Evolutionary conservation across 2,329 filamentous ascomycete species (phyloP).

Genomic region (Raffaelea ambrosiae): DNA sequence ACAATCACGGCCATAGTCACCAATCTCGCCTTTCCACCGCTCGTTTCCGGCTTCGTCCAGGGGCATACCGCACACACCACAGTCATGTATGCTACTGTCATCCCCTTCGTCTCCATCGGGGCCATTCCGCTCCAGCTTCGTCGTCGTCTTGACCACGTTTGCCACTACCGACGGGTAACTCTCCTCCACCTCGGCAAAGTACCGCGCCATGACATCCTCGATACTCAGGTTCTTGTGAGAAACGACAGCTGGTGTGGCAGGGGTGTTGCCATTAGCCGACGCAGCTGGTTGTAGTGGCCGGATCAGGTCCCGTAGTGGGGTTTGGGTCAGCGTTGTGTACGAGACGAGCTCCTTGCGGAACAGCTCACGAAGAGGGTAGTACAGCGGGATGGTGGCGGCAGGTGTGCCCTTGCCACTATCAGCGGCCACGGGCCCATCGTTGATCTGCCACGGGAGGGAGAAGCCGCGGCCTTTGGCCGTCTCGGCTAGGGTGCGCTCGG

Average conservation of each 20-base stretch:
- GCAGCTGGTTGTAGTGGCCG: constrained; percentile 7
- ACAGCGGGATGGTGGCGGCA: constrained; percentile 33
- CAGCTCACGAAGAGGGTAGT: constrained; percentile 78
- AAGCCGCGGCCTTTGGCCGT: constrained; percentile 88
- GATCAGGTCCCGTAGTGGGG: constrained; percentile 37
- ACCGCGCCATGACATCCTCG: constrained; percentile 80
- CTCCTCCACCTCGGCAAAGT: constrained; percentile 78
- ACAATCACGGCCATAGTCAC: constrained; percentile 25
- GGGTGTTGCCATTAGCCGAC: too few species aligned
- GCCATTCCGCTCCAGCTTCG: constrained; percentile 56
- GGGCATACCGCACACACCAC: constrained; percentile 62
- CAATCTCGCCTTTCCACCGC: constrained; percentile 55
- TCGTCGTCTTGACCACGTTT: constrained; percentile 89
- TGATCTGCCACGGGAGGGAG: constrained; percentile 70
- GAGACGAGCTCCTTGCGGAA: constrained; percentile 69
- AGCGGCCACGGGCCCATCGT: constrained; percentile 58
- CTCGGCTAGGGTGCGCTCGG: constrained; percentile 76
- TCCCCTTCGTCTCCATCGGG: constrained; percentile 8
- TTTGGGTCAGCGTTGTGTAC: constrained; percentile 49
- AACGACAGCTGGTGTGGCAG: constrained; percentile 36
- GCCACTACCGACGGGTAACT: constrained; percentile 87
- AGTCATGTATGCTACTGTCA: constrained; percentile 22
- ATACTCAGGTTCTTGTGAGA: constrained; percentile 76
- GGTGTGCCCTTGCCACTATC: neutral
- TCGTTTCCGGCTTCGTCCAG: constrained; percentile 56